Evolutionary conservation across 176 grass and related monocot genomes (phyloP).

Genomic region (Phragmites australis): DNA sequence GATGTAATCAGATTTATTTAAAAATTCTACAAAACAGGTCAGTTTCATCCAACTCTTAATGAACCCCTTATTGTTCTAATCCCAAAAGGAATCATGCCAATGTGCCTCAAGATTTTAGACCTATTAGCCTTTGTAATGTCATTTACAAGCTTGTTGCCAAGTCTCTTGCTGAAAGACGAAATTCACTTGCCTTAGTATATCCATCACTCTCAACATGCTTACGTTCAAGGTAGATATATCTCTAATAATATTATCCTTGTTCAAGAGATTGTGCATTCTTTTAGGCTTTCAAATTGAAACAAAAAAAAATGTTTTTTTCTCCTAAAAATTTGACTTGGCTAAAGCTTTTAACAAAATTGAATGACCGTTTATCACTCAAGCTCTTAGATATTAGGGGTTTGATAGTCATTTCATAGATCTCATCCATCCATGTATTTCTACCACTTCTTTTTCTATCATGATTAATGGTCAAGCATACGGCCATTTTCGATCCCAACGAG

Average conservation of each 20-base stretch:
- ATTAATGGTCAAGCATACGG: not conserved
- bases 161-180: not conserved
- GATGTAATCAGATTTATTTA: too few relatives aligned
- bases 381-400: not conserved
- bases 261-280: not conserved
- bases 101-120: not conserved
- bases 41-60: too few relatives aligned
- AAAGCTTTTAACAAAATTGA: not conserved
- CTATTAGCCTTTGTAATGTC: not conserved
- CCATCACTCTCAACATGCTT: fast-evolving
- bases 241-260: too few relatives aligned
- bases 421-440: not conserved
- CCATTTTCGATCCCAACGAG: fast-evolving
- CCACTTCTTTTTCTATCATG: fast-evolving
- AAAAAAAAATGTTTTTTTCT: not conserved
- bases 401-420: not conserved
- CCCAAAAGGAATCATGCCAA: too few relatives aligned
- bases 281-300: not conserved
- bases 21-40: too few relatives aligned
- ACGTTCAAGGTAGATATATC: not conserved
- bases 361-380: not conserved
- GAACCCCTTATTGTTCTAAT: too few relatives aligned
- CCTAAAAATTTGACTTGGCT: not conserved
- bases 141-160: not conserved
- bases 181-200: not conserved